phyloP scores from a whole-genome alignment of 768 basidiomycete genomes.

The Mycena amicta region DNA sequence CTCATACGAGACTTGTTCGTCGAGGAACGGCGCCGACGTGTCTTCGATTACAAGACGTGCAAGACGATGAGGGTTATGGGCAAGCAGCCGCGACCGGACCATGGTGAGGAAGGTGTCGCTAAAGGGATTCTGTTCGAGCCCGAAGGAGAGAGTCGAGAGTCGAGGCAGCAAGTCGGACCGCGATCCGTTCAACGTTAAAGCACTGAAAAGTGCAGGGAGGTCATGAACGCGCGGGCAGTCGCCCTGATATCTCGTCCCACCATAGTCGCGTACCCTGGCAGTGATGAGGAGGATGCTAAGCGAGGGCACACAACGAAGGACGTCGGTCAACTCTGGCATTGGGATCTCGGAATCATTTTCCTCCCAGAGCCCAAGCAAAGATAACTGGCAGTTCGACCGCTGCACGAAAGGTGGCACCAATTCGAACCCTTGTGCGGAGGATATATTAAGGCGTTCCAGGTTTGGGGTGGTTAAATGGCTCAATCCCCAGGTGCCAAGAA shows the following conservation, averaged over 20 bases:
- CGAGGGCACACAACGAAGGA: not conserved
- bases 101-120: not conserved
- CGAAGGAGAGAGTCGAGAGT: not conserved
- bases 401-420: not conserved
- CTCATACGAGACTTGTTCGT: not conserved
- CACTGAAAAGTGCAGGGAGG: not conserved
- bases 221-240: not conserved
- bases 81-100: not conserved
- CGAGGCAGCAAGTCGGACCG: not conserved
- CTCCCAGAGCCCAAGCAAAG: not conserved
- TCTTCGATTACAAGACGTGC: not conserved
- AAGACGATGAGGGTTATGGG: not conserved
- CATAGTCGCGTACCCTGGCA: not conserved
- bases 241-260: not conserved
- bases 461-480: not conserved
- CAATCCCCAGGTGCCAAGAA: not conserved
- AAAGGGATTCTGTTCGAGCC: not conserved
- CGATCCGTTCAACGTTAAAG: not conserved
- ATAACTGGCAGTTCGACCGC: not conserved
- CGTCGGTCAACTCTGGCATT: not conserved
- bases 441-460: not conserved
- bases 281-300: not conserved
- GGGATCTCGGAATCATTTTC: not conserved
- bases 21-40: not conserved
- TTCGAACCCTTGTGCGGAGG: not conserved